phyloP scores from a whole-genome alignment of 495 filamentous ascomycete species.

The Aspergillus nanangensis region DNA sequence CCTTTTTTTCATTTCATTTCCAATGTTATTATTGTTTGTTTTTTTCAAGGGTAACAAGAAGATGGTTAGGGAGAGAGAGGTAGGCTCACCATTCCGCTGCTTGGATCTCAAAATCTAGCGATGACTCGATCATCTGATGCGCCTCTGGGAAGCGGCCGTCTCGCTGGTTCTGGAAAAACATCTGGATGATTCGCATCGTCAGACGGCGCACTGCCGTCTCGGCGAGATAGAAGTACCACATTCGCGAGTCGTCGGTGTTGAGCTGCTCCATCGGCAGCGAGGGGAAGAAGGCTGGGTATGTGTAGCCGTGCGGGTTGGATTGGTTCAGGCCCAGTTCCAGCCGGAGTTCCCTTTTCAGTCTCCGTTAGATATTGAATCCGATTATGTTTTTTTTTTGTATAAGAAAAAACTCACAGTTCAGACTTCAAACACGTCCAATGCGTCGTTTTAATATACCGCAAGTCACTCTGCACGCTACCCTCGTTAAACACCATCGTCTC shows the following conservation, averaged over 20 bases:
- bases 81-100: background rate
- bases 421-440: conserved; percentile 29
- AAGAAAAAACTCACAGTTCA: conserved; percentile 6
- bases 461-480: background rate
- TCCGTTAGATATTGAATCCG: too few relatives aligned
- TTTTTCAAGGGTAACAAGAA: too few relatives aligned
- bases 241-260: conserved; percentile 12
- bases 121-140: background rate
- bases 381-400: too few relatives aligned
- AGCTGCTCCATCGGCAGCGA: conserved; percentile 16
- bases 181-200: conserved; percentile 16
- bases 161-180: conserved; percentile 7
- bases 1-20: background rate
- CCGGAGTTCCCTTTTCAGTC: conserved; percentile 16
- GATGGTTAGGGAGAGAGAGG: too few relatives aligned
- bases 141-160: background rate
- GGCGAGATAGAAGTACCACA: conserved; percentile 32
- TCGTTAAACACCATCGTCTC: conserved; percentile 11
- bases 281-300: conserved; percentile 17
- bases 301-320: conserved; percentile 5
- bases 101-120: background rate
- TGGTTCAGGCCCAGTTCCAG: conserved; percentile 21
- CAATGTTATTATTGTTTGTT: too few relatives aligned
- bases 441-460: conserved; percentile 13
- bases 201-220: conserved; percentile 26